Conservation (phyloP, 805 yeast genomes). For the Kodamaea jinghongensis region DNA sequence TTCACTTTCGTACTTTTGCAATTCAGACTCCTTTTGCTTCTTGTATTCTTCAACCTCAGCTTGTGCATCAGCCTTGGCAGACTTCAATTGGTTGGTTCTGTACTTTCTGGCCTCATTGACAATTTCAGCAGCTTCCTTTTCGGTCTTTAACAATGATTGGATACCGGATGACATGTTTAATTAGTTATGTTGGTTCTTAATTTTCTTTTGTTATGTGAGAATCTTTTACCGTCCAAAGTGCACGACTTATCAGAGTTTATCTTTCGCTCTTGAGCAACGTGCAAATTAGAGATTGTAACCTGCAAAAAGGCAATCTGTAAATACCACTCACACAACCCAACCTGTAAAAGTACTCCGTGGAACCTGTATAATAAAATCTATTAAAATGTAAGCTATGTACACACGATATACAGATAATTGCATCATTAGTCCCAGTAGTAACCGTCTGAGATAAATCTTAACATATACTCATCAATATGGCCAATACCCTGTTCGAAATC, state of each 20-base stretch:
- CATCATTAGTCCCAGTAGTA: constrained; percentile 42
- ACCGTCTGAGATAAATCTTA: constrained; percentile 83
- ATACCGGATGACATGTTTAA: constrained; percentile 26
- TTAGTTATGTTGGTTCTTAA: neutral
- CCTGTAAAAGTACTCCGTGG: too few species aligned
- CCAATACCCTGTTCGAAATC: constrained; percentile 65
- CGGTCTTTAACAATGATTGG: constrained; percentile 58
- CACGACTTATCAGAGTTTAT: constrained; percentile 5
- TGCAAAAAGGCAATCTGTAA: too few species aligned
- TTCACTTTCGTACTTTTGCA: constrained; percentile 66
- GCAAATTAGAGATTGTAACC: too few species aligned
- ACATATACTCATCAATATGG: constrained; percentile 96
- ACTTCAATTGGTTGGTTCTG: constrained; percentile 85
- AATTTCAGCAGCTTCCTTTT: constrained; percentile 94
- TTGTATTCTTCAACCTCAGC: constrained; percentile 85
- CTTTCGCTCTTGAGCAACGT: too few species aligned
- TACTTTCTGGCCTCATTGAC: constrained; percentile 91
- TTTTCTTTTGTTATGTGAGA: too few species aligned
- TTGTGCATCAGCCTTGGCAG: constrained; percentile 92
- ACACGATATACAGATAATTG: too few species aligned
- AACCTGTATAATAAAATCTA: too few species aligned
- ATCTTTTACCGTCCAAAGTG: neutral
- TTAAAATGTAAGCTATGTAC: too few species aligned
- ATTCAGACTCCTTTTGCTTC: constrained; percentile 76
- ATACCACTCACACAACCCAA: too few species aligned